Conservation (phyloP, 2,329 filamentous ascomycete genomes). For the Amylocarpus encephaloides region DNA sequence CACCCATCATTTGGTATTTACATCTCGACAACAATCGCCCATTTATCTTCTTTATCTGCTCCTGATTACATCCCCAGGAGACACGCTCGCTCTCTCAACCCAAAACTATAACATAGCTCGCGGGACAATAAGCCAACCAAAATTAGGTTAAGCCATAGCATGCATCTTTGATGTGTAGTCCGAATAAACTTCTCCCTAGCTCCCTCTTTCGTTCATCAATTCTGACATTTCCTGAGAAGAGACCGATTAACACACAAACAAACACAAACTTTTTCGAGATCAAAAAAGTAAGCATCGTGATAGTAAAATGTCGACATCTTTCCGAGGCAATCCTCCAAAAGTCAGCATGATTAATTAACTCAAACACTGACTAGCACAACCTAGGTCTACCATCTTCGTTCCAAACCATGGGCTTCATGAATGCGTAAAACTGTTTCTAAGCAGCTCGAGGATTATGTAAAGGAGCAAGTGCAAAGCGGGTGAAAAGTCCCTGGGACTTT, state of each 20-base stretch:
- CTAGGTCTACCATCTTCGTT: constrained; percentile 20
- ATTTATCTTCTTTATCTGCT: too few relatives aligned
- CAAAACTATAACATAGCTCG: neutral
- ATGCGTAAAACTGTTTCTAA: constrained; percentile 22
- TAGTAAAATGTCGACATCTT: neutral
- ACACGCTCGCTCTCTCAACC: neutral
- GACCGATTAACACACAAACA: neutral
- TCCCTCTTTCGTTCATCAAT: neutral
- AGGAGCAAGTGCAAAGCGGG: constrained; percentile 15
- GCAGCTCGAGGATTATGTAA: constrained; percentile 21
- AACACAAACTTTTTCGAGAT: neutral
- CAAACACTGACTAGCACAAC: constrained; percentile 1
- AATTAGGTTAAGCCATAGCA: neutral
- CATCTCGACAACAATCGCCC: too few relatives aligned
- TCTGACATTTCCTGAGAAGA: neutral
- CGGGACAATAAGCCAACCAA: neutral
- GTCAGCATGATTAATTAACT: constrained; percentile 5
- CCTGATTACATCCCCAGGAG: too few relatives aligned
- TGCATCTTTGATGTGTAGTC: neutral
- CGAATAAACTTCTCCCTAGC: neutral
- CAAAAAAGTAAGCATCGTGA: neutral
- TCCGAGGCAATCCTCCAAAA: neutral
- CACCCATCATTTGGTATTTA: too few relatives aligned
- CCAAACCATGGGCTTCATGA: constrained; percentile 26
- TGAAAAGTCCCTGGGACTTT: constrained; percentile 11